Evolutionary conservation across 1,284 basidiomycete species (phyloP).

Genomic region (Melampsora americana): DNA sequence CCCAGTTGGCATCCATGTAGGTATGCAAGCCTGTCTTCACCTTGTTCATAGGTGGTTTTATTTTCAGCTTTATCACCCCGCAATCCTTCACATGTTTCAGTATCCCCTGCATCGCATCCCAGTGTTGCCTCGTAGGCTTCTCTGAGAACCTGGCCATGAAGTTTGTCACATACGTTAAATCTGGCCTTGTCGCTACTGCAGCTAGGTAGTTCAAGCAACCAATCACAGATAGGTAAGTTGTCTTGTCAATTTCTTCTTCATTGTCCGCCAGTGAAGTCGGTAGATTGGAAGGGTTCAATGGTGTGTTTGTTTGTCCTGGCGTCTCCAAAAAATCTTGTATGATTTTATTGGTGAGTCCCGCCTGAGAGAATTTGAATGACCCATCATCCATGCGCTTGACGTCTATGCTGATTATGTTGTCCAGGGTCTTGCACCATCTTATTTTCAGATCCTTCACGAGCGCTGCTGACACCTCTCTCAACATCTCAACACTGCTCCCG

Average conservation of each 20-base stretch:
- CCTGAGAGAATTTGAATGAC: background rate
- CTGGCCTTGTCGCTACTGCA: constrained; percentile 12
- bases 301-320: background rate
- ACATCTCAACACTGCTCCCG: background rate
- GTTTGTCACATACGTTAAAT: constrained; percentile 12
- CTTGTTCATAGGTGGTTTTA: too few species aligned
- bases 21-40: too few species aligned
- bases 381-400: background rate
- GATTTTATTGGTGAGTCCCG: background rate
- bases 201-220: constrained; percentile 1
- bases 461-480: background rate
- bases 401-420: background rate
- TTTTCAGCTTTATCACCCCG: too few species aligned
- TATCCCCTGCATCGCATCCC: constrained; percentile 8
- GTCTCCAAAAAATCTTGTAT: background rate
- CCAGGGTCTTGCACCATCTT: background rate
- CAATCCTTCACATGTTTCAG: constrained; percentile 14
- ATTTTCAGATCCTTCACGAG: background rate
- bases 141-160: constrained; percentile 19
- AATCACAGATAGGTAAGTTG: constrained; percentile 1
- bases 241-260: background rate
- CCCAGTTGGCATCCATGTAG: too few species aligned
- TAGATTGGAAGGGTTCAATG: background rate
- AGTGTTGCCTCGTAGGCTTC: constrained; percentile 4
- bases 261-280: background rate